Conservation (phyloP, 192 early-diverging fungal species). For the Linnemannia zychae region DNA sequence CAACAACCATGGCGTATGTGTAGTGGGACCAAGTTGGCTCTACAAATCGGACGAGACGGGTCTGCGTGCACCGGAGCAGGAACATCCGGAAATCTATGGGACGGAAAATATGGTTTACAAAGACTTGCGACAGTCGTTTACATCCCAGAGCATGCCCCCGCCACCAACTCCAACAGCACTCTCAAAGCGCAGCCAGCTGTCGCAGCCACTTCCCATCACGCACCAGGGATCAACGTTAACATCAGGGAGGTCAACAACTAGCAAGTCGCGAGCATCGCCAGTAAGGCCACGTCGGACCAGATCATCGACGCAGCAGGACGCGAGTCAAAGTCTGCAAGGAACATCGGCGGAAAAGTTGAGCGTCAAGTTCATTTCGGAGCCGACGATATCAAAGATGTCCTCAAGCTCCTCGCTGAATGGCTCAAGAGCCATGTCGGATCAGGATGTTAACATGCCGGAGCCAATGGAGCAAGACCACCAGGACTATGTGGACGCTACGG, state of each 20-base stretch:
- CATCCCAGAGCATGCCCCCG: not conserved
- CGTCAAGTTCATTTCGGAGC: constrained; percentile 25
- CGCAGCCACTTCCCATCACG: not conserved
- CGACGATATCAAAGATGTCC: not conserved
- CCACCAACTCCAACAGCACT: not conserved
- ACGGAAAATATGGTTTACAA: constrained; percentile 1
- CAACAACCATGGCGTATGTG: constrained; percentile 3
- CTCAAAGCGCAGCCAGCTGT: not conserved
- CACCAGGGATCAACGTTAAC: not conserved
- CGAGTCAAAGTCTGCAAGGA: constrained; percentile 37
- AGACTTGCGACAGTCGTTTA: not conserved
- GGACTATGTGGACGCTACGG: not conserved
- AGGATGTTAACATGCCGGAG: not conserved
- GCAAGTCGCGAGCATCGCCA: not conserved
- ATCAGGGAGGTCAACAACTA: not conserved
- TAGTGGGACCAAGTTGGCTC: constrained; percentile 34
- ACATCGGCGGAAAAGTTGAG: constrained; percentile 36
- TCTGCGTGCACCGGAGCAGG: constrained; percentile 28
- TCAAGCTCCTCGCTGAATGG: not conserved
- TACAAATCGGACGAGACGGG: constrained; percentile 28
- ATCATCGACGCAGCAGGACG: not conserved
- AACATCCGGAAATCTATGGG: constrained; percentile 33
- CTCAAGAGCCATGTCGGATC: not conserved
- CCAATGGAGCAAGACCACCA: not conserved
- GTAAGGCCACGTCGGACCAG: not conserved